Conservation (phyloP, 1,284 basidiomycete species). For the Rhizoctonia solani region DNA sequence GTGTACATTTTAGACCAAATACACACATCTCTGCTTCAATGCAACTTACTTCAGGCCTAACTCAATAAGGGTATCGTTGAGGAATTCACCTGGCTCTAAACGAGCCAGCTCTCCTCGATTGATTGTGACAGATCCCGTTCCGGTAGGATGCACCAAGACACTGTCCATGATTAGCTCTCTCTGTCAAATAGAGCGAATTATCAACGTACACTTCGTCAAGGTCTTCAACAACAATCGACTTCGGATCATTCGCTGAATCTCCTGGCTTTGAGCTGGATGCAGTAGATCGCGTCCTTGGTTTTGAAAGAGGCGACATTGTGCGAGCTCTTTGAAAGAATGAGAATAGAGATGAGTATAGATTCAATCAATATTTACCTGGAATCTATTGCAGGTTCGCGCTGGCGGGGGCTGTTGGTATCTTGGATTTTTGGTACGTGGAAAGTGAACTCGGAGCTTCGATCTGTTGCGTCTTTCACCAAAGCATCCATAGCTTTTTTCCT, state of each 20-base stretch:
- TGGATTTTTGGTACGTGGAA: neutral
- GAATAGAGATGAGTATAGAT: neutral
- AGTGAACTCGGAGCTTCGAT: neutral
- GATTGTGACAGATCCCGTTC: conserved; percentile 74
- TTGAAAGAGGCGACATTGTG: neutral
- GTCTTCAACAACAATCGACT: neutral
- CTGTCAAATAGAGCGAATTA: neutral
- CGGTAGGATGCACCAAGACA: conserved; percentile 69
- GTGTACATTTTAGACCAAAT: conserved; percentile 1
- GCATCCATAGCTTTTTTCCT: neutral
- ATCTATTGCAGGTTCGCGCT: neutral
- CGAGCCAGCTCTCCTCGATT: conserved; percentile 77
- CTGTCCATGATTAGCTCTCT: conserved; percentile 47
- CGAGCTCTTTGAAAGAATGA: neutral
- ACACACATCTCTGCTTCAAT: conserved; percentile 12
- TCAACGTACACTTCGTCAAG: conserved; percentile 28
- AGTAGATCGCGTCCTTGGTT: neutral
- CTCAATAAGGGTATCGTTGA: conserved; percentile 96
- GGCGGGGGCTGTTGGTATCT: neutral
- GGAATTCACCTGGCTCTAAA: conserved; percentile 74
- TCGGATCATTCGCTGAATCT: neutral
- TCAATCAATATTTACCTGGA: neutral
- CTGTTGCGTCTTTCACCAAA: neutral
- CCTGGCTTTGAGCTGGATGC: neutral
- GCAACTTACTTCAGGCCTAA: conserved; percentile 83